phyloP scores from a whole-genome alignment of 164 flowering plant species.

The Macadamia tetraphylla region DNA sequence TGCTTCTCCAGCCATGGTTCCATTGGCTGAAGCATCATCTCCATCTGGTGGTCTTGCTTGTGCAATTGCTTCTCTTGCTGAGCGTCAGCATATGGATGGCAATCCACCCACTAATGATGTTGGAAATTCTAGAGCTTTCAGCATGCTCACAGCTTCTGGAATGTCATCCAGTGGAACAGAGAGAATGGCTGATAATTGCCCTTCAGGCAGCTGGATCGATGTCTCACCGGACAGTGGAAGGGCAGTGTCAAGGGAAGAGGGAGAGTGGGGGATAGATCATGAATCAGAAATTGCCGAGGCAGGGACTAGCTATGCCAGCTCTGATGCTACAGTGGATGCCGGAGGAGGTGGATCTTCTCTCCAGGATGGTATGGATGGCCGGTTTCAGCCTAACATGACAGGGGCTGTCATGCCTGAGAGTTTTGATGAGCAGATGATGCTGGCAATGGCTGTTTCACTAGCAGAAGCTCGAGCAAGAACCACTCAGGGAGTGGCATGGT shows the following conservation, averaged over 20 bases:
- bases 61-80: conserved; percentile 88
- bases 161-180: conserved; percentile 23
- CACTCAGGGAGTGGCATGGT: conserved; percentile 63
- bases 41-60: conserved; percentile 93
- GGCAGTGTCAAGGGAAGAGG: conserved; percentile 29
- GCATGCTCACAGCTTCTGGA: conserved; percentile 29
- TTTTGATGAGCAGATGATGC: conserved; percentile 96
- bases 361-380: conserved; percentile 24
- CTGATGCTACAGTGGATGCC: conserved; percentile 35
- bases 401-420: conserved; percentile 67
- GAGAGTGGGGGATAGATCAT: conserved; percentile 39
- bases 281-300: conserved; percentile 60
- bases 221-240: conserved; percentile 26
- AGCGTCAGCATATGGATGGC: conserved; percentile 62
- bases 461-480: conserved; percentile 70
- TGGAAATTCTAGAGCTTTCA: conserved; percentile 21
- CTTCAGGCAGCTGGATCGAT: conserved; percentile 27
- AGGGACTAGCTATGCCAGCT: conserved; percentile 64
- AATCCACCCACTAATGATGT: conserved; percentile 26
- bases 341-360: conserved; percentile 23
- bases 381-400: conserved; percentile 27
- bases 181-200: conserved; percentile 25
- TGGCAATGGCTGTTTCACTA: conserved; percentile 91
- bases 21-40: conserved; percentile 42
- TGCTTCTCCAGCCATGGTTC: conserved; percentile 25